Evolutionary conservation across 2,329 filamentous ascomycete species (phyloP), one percentile per base, ranked within the genome.

Genomic region (Teratosphaeria destructans): DNA sequence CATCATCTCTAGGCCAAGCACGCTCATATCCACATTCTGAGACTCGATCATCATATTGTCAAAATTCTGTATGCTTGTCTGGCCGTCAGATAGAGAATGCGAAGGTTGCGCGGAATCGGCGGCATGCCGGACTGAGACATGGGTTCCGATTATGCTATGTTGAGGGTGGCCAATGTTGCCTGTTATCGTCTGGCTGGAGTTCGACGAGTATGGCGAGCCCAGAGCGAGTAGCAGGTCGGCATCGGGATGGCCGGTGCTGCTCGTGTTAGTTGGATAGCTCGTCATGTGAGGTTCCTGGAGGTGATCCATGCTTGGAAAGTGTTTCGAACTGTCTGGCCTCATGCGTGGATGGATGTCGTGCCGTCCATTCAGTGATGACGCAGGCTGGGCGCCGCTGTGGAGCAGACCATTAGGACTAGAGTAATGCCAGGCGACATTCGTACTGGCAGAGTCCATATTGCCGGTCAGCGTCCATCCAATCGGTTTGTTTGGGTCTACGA

Each of bases 401-500:
- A 76, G 75, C 59, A 49, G 8, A 11, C 43, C 6, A 2, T 49
- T n/a, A 49, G 43, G 43, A 23, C 80, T 85, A 61, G 89, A 85
- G 70, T 90, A 95, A 69, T 95, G 83, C 59, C 93, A 81, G 0
- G 90, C 92, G 4, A 95, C 77, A 68, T 89, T 94, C 19, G 90
- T 90, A 63, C 85, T 91, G 1, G 89, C 87, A 3, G 89, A 94
- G 68, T 95, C 90, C 58, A 89, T 91, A 1, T 87, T 93, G 14
- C 90, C 90, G 0, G 90, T 90, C n/a, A 95, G 76, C 7, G 89
- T 91, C 87, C 89, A 95, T 1, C 89, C 90, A 66, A 57, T 68
- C 83, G 71, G 79, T 76, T 82, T 80, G 66, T 75, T 78, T 10
- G 78, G 73, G 61, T 80, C 77, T 47, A 78, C 75, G 63, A 73